phyloP scores from a whole-genome alignment of 805 yeast genomes.

The Maudiozyma saulgeensis region DNA sequence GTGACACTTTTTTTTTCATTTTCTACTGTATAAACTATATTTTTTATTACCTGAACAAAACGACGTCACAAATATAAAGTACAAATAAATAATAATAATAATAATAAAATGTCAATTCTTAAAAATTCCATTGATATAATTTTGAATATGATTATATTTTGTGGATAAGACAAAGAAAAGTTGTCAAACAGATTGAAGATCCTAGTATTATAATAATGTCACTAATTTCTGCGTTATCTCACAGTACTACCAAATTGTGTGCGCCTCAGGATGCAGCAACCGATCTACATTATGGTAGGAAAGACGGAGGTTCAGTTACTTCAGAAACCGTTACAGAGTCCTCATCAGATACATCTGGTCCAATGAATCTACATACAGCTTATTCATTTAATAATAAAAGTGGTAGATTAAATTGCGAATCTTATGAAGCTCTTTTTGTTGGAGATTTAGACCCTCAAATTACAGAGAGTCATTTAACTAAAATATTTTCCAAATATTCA shows the following conservation, averaged over 20 bases:
- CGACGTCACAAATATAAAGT: too few relatives aligned
- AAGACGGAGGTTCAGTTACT: background rate
- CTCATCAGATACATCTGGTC: slow-evolving; percentile 6
- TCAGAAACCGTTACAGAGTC: background rate
- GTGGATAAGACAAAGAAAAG: too few relatives aligned
- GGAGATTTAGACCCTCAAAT: slow-evolving; percentile 50
- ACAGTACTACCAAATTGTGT: background rate
- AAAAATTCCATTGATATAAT: too few relatives aligned
- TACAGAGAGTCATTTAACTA: slow-evolving; percentile 39
- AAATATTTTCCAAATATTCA: slow-evolving; percentile 35
- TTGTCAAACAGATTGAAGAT: too few relatives aligned
- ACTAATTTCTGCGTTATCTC: background rate
- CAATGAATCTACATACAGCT: slow-evolving; percentile 1
- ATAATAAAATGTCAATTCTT: too few relatives aligned
- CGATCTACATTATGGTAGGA: background rate
- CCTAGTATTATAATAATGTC: background rate
- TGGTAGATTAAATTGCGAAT: slow-evolving; percentile 7
- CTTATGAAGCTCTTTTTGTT: slow-evolving; percentile 39
- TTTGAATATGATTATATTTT: too few relatives aligned
- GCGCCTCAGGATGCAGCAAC: background rate
- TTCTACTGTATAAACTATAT: too few relatives aligned
- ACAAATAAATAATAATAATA: too few relatives aligned
- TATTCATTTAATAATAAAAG: background rate
- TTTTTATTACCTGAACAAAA: too few relatives aligned
- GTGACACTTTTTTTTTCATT: too few relatives aligned